Evolutionary conservation across 2,329 filamentous ascomycete species (phyloP), one percentile per base, ranked within the genome.

Genomic region (Lecanosticta acicola): DNA sequence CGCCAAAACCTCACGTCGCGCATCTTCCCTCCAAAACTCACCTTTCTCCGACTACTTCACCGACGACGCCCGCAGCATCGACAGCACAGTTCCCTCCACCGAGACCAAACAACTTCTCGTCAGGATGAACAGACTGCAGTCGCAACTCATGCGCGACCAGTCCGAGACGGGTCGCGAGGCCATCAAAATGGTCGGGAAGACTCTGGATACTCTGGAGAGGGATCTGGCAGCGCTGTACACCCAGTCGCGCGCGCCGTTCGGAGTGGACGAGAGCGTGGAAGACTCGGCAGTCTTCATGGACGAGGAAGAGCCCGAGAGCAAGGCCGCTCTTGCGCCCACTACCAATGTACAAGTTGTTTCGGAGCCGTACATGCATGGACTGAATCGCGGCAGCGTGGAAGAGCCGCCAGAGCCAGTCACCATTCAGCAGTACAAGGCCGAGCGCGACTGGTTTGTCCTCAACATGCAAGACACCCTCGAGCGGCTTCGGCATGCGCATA

Each of bases 21-120:
- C 32, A 45, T 59, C 49, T 41, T 51, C 58, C 2, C 45, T 57
- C 33, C 58, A 60, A 21, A 60, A 66, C 43, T 69, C 67, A 39
- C 67, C 67, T 2, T 68, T 67, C 53, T 65, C 60, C 46, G 67
- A 70, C 54, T 69, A 69, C 53, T 67, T 67, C 57, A 67, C 65
- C 41, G 65, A 68, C 43, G 59, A 66, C 44, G 57, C 59, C 14
- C 58, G 57, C 11, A 64, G 60, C 3, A 49, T 59, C 20, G 48
- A 50, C 29, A 50, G 33, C 14, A 49, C 52, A 36, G 46, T 54
- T 18, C 55, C 58, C 8, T 57, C 56, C 2, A 51, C 48, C 24
- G 54, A 63, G 35, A 59, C 58, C 11, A 62, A 62, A 45, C 56
- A 62, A 37, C 48, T 70, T 32, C 54, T 70, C n/a, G 56, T 64